Evolutionary conservation across 176 grass and related monocot species (phyloP), one percentile per base, ranked within the genome.

Genomic region (Avena sativa): DNA sequence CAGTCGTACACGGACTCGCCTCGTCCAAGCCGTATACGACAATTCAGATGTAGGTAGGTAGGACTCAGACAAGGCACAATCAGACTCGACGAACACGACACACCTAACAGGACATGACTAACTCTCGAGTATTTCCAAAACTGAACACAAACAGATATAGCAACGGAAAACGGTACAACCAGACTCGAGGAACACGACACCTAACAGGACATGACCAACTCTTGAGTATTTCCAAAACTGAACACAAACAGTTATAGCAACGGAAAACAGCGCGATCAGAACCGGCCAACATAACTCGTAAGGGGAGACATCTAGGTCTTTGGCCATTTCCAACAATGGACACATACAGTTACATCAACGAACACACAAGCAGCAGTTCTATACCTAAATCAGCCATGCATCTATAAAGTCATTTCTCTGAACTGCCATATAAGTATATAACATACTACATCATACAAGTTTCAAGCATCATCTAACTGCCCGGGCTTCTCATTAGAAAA

Each of bases 311-410:
- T 25, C 26, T 16, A 8, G 26, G 26, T 66, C 71, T 43, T 75
- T 51, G 12, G 30, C 14, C 2, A 28, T 75, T 75, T 75, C 44
- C 6, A 51, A 15, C 71, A 50, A 30, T 62, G 9, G 17, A 47
- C 26, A 63, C 16, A 21, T 26, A 36, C 13, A 66, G 46, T 59
- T 58, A 3, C 74, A 79, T 10, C 64, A 64, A 17, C 9, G 0
- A 60, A 56, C 21, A 74, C 17, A 86, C 19, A 15, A 69, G 14
- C 56, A 52, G 51, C 20, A 5, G 2, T 78, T 62, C 1, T 46
- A 65, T 26, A 79, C 28, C 43, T 78, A 44, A 71, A 64, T 32
- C 12, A 83, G 52, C 12, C 12, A 71, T 79, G 60, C 47, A 71
- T 10, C 10, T 25, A 65, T 49, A 26, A 60, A 40, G 3, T 4